phyloP scores from a whole-genome alignment of 176 grass and related monocot species.

The Stipa capillata region DNA sequence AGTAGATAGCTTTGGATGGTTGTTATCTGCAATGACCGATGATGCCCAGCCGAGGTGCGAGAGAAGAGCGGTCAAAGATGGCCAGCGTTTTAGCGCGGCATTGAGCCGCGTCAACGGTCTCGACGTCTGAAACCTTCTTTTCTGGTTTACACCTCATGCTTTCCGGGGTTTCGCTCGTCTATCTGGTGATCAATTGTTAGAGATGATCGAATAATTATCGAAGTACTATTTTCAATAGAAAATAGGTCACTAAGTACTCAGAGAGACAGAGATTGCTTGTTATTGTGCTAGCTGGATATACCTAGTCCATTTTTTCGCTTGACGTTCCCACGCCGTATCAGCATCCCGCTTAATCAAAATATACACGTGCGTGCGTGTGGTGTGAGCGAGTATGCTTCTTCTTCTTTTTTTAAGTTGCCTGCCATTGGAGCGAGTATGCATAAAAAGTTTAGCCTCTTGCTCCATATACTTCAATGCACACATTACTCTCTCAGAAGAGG shows the following conservation, averaged over 20 bases:
- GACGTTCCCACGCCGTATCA: too few relatives aligned
- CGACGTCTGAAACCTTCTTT: background rate
- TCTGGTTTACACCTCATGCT: background rate
- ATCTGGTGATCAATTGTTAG: too few relatives aligned
- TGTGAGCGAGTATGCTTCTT: too few relatives aligned
- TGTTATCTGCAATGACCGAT: background rate
- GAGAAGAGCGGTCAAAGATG: slow-evolving; percentile 11
- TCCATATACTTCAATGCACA: background rate
- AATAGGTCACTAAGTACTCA: too few relatives aligned
- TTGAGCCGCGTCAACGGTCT: slow-evolving; percentile 23
- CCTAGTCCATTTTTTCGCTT: too few relatives aligned
- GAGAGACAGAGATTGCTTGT: too few relatives aligned
- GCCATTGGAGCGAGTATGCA: too few relatives aligned
- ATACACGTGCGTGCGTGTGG: background rate
- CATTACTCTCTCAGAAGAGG: background rate
- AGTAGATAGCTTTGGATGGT: background rate
- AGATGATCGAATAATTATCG: too few relatives aligned
- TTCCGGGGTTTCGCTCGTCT: background rate
- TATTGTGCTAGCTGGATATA: too few relatives aligned
- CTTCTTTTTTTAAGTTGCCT: too few relatives aligned
- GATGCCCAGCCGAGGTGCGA: background rate
- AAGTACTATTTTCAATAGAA: too few relatives aligned
- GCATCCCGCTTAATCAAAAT: background rate
- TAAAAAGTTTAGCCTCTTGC: background rate
- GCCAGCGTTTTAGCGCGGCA: too few relatives aligned